Evolutionary conservation across 352 stramenopile species (phyloP), one percentile per base, ranked within the genome.

Genomic region (Lagenidium giganteum): DNA sequence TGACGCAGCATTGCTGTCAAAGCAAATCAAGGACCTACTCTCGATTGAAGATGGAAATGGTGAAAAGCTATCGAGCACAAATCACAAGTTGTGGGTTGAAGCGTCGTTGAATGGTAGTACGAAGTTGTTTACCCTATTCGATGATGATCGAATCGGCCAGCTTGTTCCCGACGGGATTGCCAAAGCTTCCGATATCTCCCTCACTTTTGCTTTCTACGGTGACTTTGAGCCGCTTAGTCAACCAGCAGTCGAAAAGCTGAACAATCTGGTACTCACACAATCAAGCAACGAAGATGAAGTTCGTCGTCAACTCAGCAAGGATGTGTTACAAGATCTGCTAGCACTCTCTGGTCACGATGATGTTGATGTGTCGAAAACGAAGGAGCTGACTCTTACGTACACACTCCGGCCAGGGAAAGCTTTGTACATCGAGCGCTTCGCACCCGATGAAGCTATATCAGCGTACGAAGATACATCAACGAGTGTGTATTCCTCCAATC

Each of bases 191-290:
- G 28, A 47, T 34, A 45, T 78, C 6, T 42, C 47, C 29, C 43
- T 42, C 16, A 61, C 64, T 6, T 83, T 74, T 37, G 70, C 69
- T 7, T 81, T 77, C 42, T 87, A 82, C 14, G 74, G 74, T 13
- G 50, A 65, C 18, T 83, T 87, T 30, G 52, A 74, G 23, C 21
- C 70, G 30, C 39, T 86, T 12, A 43, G 23, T 8, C 42, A 62
- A 4, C 43, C 51, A 6, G 53, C 56, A 4, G 16, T 86, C 13
- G 35, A 49, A 3, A 14, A 47, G 14, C 41, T 86, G 46, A 28
- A 47, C 34, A n/a, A 47, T 60, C 17, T 16, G 41, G 27, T 48
- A 45, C 11, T 54, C 32, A 5, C n/a, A n/a, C n/a, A n/a, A n/a
- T n/a, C n/a, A n/a, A n/a, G n/a, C n/a, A n/a, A n/a, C n/a, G n/a